A percentile compares a stretch with the other conserved stretches of the same genome.
phyloP scores from a whole-genome alignment of 148 eudicot genomes.

The Vaccinium macrocarpon region DNA sequence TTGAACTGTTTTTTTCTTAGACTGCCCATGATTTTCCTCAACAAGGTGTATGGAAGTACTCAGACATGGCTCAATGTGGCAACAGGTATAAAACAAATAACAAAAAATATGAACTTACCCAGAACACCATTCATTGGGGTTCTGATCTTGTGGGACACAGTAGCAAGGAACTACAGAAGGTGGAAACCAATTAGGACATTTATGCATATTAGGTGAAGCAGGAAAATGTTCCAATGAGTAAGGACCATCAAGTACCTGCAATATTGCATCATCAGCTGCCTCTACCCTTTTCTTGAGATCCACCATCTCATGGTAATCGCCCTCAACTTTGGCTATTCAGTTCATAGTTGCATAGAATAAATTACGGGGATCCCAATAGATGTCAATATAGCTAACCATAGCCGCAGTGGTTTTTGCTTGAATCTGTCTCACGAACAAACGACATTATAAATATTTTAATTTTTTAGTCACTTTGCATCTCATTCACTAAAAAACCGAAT shows the following conservation, averaged over 20 bases:
- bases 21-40: background rate
- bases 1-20: background rate
- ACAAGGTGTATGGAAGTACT: background rate
- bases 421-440: slow-evolving; percentile 46
- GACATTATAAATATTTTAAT: background rate
- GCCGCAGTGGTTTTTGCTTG: slow-evolving; percentile 82
- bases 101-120: slow-evolving; percentile 39
- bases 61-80: background rate
- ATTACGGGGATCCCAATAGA: slow-evolving; percentile 65
- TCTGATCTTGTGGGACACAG: slow-evolving; percentile 95
- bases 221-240: background rate
- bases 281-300: slow-evolving; percentile 84
- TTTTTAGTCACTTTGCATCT: background rate
- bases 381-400: slow-evolving; percentile 58
- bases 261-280: slow-evolving; percentile 91
- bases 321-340: slow-evolving; percentile 79
- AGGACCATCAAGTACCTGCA: slow-evolving; percentile 43
- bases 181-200: slow-evolving; percentile 18
- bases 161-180: slow-evolving; percentile 80
- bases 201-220: background rate
- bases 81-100: background rate
- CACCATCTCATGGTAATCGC: slow-evolving; percentile 57
- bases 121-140: slow-evolving; percentile 98
- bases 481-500: background rate
- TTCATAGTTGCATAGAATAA: slow-evolving; percentile 66